A percentile compares a stretch with the other conserved stretches of the same genome.
These are phyloP conservation scores for Boletus vermiculosoides DNA, from an alignment of 768 basidiomycete species.

Conservation along the genomic window DNA sequence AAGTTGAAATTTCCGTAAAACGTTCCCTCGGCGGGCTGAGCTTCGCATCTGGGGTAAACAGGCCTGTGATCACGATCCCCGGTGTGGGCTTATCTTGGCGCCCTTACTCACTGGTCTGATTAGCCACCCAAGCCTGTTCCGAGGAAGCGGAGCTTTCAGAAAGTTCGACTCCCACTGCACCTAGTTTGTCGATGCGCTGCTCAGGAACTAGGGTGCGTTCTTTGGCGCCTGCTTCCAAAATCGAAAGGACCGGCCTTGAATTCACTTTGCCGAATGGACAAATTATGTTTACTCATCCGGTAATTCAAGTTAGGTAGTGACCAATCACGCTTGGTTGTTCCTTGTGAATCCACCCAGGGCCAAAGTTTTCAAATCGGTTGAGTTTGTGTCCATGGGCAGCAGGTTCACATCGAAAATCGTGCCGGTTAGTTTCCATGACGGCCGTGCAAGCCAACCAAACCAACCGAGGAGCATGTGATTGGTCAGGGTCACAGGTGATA, in stretches of 20 bases:
- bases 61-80: neutral
- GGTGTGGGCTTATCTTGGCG: conserved; percentile 17
- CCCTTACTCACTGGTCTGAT: conserved; percentile 9
- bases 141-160: conserved; percentile 14
- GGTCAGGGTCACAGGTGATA: neutral
- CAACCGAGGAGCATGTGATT: neutral
- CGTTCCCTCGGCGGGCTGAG: conserved; percentile 8
- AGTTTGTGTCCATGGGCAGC: neutral
- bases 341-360: neutral
- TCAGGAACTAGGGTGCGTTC: conserved; percentile 33
- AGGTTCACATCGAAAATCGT: neutral
- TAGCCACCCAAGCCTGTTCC: conserved; percentile 4
- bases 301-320: conserved; percentile 1
- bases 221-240: conserved; percentile 7
- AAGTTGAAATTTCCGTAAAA: conserved; percentile 3
- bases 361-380: conserved; percentile 2
- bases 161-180: conserved; percentile 12
- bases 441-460: neutral
- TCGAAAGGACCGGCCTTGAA: neutral
- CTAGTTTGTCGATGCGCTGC: conserved; percentile 12
- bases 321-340: conserved; percentile 3
- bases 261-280: conserved; percentile 3
- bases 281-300: conserved; percentile 4
- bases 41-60: conserved; percentile 18
- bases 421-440: conserved; percentile 20